These are phyloP conservation scores for Acephala macrosclerotiorum DNA, from an alignment of 2,329 filamentous ascomycete genomes.

Conservation along the genomic window DNA sequence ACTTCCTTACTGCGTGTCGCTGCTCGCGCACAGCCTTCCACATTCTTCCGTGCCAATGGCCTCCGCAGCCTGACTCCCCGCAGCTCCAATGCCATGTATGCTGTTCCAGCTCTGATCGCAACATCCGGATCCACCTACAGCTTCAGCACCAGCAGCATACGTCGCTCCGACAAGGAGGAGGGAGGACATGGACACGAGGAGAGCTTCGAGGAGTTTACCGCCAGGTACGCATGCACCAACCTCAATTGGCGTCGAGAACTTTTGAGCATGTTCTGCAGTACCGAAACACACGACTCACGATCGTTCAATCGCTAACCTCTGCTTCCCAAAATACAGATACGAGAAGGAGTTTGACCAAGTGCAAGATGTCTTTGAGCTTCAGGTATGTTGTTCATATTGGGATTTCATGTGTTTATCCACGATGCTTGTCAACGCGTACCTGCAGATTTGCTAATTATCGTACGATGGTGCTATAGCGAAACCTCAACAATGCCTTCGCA, in stretches of 20 bases:
- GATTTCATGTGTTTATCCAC: not conserved
- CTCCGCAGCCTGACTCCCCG: constrained; percentile 63
- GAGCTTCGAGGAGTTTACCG: constrained; percentile 98
- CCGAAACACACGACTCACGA: constrained; percentile 34
- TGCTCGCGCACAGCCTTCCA: constrained; percentile 66
- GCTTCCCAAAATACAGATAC: constrained; percentile 68
- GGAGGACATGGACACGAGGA: constrained; percentile 78
- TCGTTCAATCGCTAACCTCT: constrained; percentile 50
- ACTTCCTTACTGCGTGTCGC: constrained; percentile 74
- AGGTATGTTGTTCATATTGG: constrained; percentile 66
- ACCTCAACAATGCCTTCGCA: constrained; percentile 99
- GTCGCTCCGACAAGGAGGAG: constrained; percentile 61
- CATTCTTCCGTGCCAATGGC: constrained; percentile 70
- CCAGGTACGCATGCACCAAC: constrained; percentile 77
- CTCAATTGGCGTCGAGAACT: constrained; percentile 34
- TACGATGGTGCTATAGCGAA: constrained; percentile 66
- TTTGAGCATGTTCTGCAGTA: constrained; percentile 35
- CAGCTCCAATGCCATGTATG: constrained; percentile 60
- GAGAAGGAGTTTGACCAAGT: constrained; percentile 99
- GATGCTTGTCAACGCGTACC: constrained; percentile 17
- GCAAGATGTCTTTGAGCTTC: constrained; percentile 99
- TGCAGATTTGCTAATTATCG: constrained; percentile 37
- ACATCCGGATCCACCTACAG: constrained; percentile 57
- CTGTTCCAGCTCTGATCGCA: constrained; percentile 57
- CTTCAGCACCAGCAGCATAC: constrained; percentile 67